Evolutionary conservation across 352 stramenopile species (phyloP), one percentile per base, ranked within the genome.

Genomic region (Halophytophthora polymorphica): DNA sequence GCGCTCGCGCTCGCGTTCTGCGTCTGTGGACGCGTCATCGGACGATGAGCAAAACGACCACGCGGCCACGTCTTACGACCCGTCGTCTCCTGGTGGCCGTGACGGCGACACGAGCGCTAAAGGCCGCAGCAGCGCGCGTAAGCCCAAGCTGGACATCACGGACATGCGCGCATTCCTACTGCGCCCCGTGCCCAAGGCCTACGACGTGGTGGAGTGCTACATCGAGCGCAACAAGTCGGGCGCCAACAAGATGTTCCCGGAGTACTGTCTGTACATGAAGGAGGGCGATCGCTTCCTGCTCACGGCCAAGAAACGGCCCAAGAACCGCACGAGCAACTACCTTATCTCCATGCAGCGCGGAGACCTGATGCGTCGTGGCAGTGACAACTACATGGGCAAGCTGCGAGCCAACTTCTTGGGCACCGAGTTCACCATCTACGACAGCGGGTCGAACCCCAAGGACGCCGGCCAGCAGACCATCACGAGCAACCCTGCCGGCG

Each of bases 251-350:
- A 88, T 98, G 66, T 98, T 97, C 65, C 88, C 88, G 1, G 86
- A 96, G 64, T 96, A 96, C 66, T 90, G 72, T 33, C 61, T 96
- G 50, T 95, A 95, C 67, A 86, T 95, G 78, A 92, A 98, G 63
- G 91, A 98, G 23, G 93, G 88, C 8, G 90, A 98, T 53, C 86
- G 84, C 15, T 99, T 99, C 71, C 63, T 99, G n/a, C 85, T 99
- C 57, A 96, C 90, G 14, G 91, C 85, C 35, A 98, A 98, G 73
- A 98, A 98, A 62, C 78, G 94, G 12, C 76, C 86, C 7, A 98
- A 98, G 59, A 98, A 98, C 66, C 95, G 92, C 61, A 98, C 95
- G 22, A 98, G 87, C 54, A 99, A 99, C 63, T 99, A 98, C 72
- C 66, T 98, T 22, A 87, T 99, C 41, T 98, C 85, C 7, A 90